These are phyloP conservation scores for Thraustotheca clavata DNA, from an alignment of 352 stramenopile genomes.

Conservation along the genomic window DNA sequence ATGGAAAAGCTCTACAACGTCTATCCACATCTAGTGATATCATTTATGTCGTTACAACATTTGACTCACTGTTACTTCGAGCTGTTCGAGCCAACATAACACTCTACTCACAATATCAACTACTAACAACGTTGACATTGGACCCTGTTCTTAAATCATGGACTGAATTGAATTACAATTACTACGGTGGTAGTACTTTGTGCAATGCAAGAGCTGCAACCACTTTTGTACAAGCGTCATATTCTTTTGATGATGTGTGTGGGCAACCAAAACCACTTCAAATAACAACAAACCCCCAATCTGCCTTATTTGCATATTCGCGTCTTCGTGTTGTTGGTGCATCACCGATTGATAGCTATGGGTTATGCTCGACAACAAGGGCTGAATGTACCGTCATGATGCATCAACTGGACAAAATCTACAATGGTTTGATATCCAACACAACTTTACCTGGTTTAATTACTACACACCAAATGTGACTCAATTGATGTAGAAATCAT, in stretches of 20 bases:
- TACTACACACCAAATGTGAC: not conserved
- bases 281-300: not conserved
- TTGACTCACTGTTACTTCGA: too few species aligned
- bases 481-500: not conserved
- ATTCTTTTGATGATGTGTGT: not conserved
- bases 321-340: not conserved
- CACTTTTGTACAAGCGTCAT: not conserved
- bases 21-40: too few species aligned
- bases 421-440: not conserved
- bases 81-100: too few species aligned
- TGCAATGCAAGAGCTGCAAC: not conserved
- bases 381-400: not conserved
- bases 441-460: not conserved
- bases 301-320: not conserved
- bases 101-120: too few species aligned
- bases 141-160: too few species aligned
- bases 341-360: not conserved
- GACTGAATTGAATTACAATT: constrained; percentile 1
- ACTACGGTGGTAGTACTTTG: not conserved
- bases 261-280: not conserved
- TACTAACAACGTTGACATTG: too few species aligned
- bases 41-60: too few species aligned
- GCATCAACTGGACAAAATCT: not conserved
- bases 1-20: constrained; percentile 1
- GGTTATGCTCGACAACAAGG: not conserved